Percentiles rank a stretch among this genome's conserved stretches.
Conservation (phyloP, 2,329 filamentous ascomycete species). For the Ascocoryne sarcoides region DNA sequence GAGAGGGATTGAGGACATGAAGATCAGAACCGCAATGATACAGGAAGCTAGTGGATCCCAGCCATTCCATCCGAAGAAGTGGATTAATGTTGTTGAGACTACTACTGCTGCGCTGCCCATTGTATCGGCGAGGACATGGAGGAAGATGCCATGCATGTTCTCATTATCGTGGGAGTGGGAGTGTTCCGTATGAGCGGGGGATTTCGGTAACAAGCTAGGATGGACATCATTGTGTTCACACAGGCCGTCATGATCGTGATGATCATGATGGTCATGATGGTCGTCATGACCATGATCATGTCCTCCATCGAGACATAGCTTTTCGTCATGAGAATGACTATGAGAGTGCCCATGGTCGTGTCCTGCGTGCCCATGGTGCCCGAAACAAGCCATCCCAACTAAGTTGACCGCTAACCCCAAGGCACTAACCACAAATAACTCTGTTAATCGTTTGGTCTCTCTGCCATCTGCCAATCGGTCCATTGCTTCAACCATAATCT, state of each 20-base stretch:
- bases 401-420: slow-evolving; percentile 84
- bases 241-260: slow-evolving; percentile 25
- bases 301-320: slow-evolving; percentile 10
- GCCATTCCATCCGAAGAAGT: slow-evolving; percentile 81
- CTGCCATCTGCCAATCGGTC: slow-evolving; percentile 79
- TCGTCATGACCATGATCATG: slow-evolving; percentile 12
- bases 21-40: slow-evolving; percentile 86
- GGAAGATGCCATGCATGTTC: slow-evolving; percentile 96
- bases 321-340: background rate
- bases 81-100: slow-evolving; percentile 78
- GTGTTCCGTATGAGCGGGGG: slow-evolving; percentile 28
- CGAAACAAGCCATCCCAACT: slow-evolving; percentile 58
- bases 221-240: slow-evolving; percentile 12
- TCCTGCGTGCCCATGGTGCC: slow-evolving; percentile 33
- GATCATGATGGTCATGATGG: slow-evolving; percentile 25
- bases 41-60: slow-evolving; percentile 94
- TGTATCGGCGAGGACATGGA: slow-evolving; percentile 91
- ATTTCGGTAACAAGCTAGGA: slow-evolving; percentile 8
- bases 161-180: slow-evolving; percentile 71
- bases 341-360: slow-evolving; percentile 29
- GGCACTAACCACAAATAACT: slow-evolving; percentile 81
- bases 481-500: slow-evolving; percentile 91
- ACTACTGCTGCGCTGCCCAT: slow-evolving; percentile 93
- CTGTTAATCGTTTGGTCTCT: slow-evolving; percentile 73
- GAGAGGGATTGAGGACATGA: slow-evolving; percentile 81